phyloP scores from a whole-genome alignment of 306 rosid genomes.

The Glycine tomentella region DNA sequence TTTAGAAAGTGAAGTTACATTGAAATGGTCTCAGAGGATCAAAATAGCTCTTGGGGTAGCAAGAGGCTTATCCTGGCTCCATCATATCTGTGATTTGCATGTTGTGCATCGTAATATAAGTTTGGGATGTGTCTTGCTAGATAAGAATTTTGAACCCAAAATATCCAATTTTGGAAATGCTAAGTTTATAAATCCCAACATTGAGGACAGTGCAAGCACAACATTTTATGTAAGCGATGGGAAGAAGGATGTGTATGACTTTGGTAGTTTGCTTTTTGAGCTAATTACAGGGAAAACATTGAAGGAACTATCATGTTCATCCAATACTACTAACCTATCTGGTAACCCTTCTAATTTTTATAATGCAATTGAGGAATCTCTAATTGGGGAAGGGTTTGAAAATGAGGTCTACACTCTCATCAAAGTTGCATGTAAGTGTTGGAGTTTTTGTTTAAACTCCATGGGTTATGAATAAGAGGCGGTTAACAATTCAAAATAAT shows the following conservation, averaged over 20 bases:
- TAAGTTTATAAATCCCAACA: background rate
- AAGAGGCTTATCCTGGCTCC: constrained; percentile 51
- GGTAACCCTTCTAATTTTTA: background rate
- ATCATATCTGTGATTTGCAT: constrained; percentile 29
- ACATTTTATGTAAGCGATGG: background rate
- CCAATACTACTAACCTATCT: background rate
- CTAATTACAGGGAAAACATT: constrained; percentile 38
- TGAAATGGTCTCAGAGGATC: constrained; percentile 17
- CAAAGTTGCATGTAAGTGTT: constrained; percentile 45
- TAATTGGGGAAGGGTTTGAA: constrained; percentile 42
- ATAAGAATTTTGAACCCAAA: constrained; percentile 26
- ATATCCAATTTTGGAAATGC: constrained; percentile 2
- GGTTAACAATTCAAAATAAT: no score
- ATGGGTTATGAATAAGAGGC: no score
- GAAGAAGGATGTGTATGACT: constrained; percentile 54
- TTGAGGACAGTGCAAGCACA: background rate
- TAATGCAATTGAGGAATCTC: constrained; percentile 37
- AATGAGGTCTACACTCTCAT: constrained; percentile 40
- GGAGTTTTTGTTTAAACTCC: no score
- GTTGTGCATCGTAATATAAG: background rate
- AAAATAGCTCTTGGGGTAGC: constrained; percentile 52
- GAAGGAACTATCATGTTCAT: background rate
- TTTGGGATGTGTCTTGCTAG: constrained; percentile 44
- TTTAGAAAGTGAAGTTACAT: background rate
- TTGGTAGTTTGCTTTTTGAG: constrained; percentile 56